A percentile compares a stretch with the other conserved stretches of the same genome.
Conservation (phyloP, 164 flowering plant genomes). For the Stephania japonica region DNA sequence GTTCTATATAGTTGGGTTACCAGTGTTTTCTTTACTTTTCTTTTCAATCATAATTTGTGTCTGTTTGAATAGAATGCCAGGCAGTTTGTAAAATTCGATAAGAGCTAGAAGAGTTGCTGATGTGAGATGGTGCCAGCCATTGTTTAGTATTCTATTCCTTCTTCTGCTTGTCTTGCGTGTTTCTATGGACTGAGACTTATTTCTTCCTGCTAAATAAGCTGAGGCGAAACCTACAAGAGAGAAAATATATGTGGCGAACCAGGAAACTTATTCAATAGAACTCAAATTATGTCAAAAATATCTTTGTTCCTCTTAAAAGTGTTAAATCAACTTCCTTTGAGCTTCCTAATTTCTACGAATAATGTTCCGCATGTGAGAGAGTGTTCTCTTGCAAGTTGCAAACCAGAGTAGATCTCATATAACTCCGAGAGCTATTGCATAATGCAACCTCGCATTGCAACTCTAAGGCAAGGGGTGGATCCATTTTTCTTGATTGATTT, state of each 20-base stretch:
- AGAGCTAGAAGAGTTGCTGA: neutral
- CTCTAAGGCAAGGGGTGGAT: neutral
- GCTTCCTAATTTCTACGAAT: neutral
- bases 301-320: neutral
- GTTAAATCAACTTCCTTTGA: neutral
- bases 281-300: neutral
- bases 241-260: neutral
- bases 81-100: neutral
- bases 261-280: neutral
- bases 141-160: neutral
- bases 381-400: neutral
- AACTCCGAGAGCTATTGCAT: neutral
- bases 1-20: neutral
- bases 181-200: neutral
- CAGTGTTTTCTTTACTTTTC: neutral
- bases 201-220: neutral
- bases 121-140: neutral
- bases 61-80: neutral
- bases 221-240: neutral
- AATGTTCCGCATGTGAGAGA: neutral
- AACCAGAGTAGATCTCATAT: neutral
- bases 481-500: no score
- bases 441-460: neutral
- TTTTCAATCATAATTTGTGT: neutral
- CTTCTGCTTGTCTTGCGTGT: neutral